Evolutionary conservation across 768 basidiomycete species (phyloP), one percentile per base, ranked within the genome.

Genomic region (Leucocoprinus leucothites): DNA sequence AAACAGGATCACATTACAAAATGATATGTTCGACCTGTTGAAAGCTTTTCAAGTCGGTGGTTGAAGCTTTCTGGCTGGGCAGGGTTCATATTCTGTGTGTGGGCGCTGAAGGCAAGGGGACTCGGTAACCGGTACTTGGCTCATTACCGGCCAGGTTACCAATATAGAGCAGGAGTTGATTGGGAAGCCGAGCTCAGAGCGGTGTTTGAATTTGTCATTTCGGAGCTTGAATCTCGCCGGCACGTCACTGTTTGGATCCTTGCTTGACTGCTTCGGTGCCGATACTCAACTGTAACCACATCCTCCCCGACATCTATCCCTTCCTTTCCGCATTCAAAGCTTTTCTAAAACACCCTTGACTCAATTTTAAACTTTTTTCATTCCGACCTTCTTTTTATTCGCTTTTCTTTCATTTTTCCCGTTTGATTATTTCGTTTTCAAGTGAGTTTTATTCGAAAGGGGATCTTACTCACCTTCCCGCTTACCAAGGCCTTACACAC

Each of bases 21-120:
- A 60, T 88, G 86, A 61, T 89, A 89, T 6, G 73, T 75, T 34
- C 79, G 71, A 3, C 86, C 85, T 0, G 86, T 88, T 6, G 82
- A 73, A 9, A 89, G 74, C 21, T 43, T 60, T 54, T 77, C 77
- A 2, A 67, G 73, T 48, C 73, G 71, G 60, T 87, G 86, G 64
- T 76, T 76, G 70, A 87, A 87, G 61, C 69, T 71, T 21, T 64
- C 62, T 57, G 75, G 73, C 48, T 64, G 62, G 6, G 62, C 60
- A 28, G 76, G 76, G 53, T 80, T 71, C 78, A 78, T 78, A 48
- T 40, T 61, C 56, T 18, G 26, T 9, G 16, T 49, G 38, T 13
- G 38, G 38, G 38, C 4, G 38, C 38, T n/a, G 31, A 31, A 31
- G 31, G 11, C 31, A 57, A 53, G 49, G 51, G 59, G 54, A 53